phyloP scores from a whole-genome alignment of 208 protist genomes.

The Angomonas deanei region DNA sequence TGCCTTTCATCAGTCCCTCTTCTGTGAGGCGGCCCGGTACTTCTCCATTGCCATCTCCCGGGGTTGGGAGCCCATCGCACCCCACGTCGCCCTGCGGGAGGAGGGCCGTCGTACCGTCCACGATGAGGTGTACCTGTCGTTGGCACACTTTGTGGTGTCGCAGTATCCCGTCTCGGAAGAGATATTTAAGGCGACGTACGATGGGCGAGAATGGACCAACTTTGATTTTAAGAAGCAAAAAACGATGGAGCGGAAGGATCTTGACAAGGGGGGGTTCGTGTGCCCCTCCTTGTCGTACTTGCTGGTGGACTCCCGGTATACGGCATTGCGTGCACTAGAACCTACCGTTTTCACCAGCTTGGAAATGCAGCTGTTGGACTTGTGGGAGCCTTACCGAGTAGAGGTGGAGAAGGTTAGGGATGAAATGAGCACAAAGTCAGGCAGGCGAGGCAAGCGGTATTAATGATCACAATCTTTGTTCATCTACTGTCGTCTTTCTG shows the following conservation, averaged over 20 bases:
- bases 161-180: slow-evolving; percentile 50
- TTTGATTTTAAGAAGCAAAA: slow-evolving; percentile 17
- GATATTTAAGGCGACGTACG: slow-evolving; percentile 77
- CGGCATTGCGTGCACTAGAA: slow-evolving; percentile 59
- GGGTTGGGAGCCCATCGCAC: slow-evolving; percentile 56
- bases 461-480: background rate
- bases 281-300: slow-evolving; percentile 55
- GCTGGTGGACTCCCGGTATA: slow-evolving; percentile 67
- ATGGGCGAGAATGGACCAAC: slow-evolving; percentile 42
- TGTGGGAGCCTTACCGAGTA: slow-evolving; percentile 77
- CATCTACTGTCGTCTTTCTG: background rate
- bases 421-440: slow-evolving; percentile 49
- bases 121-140: slow-evolving; percentile 64
- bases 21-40: slow-evolving; percentile 45
- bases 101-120: slow-evolving; percentile 11
- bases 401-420: slow-evolving; percentile 76
- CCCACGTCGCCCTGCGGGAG: background rate
- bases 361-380: slow-evolving; percentile 59
- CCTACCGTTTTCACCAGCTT: slow-evolving; percentile 74
- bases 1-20: slow-evolving; percentile 51
- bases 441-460: slow-evolving; percentile 57
- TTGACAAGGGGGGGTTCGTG: slow-evolving; percentile 50
- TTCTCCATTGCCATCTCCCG: slow-evolving; percentile 67
- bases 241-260: slow-evolving; percentile 34
- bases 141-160: slow-evolving; percentile 60